These are phyloP conservation scores for Annulohypoxylon moriforme DNA, from an alignment of 495 filamentous ascomycete genomes.

Conservation along the genomic window DNA sequence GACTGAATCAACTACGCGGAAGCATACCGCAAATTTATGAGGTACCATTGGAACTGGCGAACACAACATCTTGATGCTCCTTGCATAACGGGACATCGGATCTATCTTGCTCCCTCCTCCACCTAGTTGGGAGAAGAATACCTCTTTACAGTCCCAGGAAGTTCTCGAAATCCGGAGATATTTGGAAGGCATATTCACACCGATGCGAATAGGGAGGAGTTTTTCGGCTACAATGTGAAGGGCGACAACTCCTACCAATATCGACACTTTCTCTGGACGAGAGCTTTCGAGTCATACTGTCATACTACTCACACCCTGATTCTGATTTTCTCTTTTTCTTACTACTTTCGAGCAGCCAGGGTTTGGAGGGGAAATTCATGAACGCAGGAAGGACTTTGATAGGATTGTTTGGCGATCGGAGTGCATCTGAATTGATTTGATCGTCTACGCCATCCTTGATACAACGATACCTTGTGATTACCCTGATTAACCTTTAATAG, in stretches of 20 bases:
- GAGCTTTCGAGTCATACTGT: constrained; percentile 29
- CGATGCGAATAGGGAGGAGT: constrained; percentile 14
- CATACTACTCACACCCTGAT: constrained; percentile 26
- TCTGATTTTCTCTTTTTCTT: constrained; percentile 53
- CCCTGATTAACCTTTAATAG: neutral
- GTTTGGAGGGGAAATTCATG: constrained; percentile 51
- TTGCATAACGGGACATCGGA: constrained; percentile 25
- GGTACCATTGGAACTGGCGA: constrained; percentile 32
- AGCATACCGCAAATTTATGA: constrained; percentile 37
- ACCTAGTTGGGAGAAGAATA: neutral
- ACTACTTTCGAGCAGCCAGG: constrained; percentile 50
- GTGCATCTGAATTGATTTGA: constrained; percentile 60
- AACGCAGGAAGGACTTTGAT: constrained; percentile 57
- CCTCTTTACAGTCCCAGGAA: constrained; percentile 35
- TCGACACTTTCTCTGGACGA: constrained; percentile 37
- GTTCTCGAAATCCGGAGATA: constrained; percentile 36
- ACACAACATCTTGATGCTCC: constrained; percentile 27
- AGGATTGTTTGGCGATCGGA: constrained; percentile 58
- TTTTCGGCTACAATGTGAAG: constrained; percentile 19
- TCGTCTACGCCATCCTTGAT: constrained; percentile 40
- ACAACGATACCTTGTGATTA: neutral
- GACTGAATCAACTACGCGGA: constrained; percentile 43
- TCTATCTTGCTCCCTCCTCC: constrained; percentile 19
- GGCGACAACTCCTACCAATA: constrained; percentile 12
- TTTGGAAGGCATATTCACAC: constrained; percentile 26